Conservation (phyloP, 768 basidiomycete species). For the Zangia roseola region DNA sequence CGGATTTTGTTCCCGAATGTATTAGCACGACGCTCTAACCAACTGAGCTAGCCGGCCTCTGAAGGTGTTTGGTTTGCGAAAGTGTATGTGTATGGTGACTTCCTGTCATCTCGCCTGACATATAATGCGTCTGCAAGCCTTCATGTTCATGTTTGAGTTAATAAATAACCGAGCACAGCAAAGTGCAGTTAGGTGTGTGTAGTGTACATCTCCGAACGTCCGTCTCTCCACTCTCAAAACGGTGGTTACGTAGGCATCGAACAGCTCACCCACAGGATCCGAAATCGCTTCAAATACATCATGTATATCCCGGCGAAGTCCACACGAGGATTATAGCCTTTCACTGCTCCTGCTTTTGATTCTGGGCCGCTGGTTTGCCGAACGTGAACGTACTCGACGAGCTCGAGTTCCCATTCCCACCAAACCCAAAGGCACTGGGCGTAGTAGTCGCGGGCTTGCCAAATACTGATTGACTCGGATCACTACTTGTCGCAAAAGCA, state of each 20-base stretch:
- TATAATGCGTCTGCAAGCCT: not conserved
- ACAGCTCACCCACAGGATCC: not conserved
- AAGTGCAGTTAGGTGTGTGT: conserved; percentile 7
- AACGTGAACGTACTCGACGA: conserved; percentile 21
- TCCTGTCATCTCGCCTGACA: no score
- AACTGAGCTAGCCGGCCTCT: conserved; percentile 33
- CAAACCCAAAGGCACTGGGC: conserved; percentile 34
- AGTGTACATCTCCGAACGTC: conserved; percentile 15
- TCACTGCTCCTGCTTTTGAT: conserved; percentile 36
- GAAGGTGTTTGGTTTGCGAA: no score
- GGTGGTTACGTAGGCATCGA: not conserved
- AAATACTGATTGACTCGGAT: conserved; percentile 10
- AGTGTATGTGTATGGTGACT: no score
- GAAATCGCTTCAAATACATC: not conserved
- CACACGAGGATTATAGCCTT: not conserved
- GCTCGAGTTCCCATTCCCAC: conserved; percentile 16
- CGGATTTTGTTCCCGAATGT: conserved; percentile 7
- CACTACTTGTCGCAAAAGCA: not conserved
- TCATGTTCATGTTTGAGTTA: not conserved
- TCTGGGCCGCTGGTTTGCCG: conserved; percentile 29
- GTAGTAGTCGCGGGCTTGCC: conserved; percentile 19
- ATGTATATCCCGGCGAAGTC: not conserved
- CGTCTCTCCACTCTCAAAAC: not conserved
- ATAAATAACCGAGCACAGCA: not conserved
- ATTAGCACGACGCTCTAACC: conserved; percentile 35